Base-by-base conservation (phyloP, 257 asterid species). In the Eucommia ulmoides region DNA sequence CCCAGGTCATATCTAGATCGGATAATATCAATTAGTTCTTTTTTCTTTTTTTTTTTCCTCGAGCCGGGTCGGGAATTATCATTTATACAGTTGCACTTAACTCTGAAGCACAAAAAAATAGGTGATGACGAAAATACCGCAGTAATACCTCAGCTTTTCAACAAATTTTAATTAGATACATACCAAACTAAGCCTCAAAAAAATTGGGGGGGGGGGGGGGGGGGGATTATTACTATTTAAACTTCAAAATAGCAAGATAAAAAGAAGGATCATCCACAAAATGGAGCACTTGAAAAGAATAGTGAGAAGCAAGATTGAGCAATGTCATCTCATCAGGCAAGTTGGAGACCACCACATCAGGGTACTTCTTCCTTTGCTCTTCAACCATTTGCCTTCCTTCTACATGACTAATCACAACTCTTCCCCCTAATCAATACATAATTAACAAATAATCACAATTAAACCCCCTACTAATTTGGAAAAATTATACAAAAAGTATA, bases 341-440 rank as follows among this genome's bases (percentile, higher is more conserved):
- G 41, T 41, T 58, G 8, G 83, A 77, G 45, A 82, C 78, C 42
- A 82, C 84, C 1, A 78, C 55, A 53, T 76, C 84, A 3, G 93
- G 88, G 66, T 70, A 68, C 63, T 65, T 78, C 42, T 52, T 60
- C 19, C 53, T 59, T 65, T 80, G 93, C 69, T 76, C 78, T 71
- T 69, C 84, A 26, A 58, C 80, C 52, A 17, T 70, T 58, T 54
- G 70, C 64, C 81, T 79, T 42, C 98, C 98, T 53, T 53, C 75
- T 2, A 75, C 88, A 60, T 85, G 93, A 73, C 97, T 78, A 2
- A 89, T 78, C 66, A 85, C 94, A 46, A 89, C 45, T 68, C 94
- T 79, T 20, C 88, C 88, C 63, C 95, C 97, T 29, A 12, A n/a
- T n/a, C n/a, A n/a, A n/a, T n/a, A n/a, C n/a, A n/a, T n/a, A n/a